These are phyloP conservation scores for Leccinum disarticulatum DNA, from an alignment of 768 basidiomycete genomes.

Conservation along the genomic window DNA sequence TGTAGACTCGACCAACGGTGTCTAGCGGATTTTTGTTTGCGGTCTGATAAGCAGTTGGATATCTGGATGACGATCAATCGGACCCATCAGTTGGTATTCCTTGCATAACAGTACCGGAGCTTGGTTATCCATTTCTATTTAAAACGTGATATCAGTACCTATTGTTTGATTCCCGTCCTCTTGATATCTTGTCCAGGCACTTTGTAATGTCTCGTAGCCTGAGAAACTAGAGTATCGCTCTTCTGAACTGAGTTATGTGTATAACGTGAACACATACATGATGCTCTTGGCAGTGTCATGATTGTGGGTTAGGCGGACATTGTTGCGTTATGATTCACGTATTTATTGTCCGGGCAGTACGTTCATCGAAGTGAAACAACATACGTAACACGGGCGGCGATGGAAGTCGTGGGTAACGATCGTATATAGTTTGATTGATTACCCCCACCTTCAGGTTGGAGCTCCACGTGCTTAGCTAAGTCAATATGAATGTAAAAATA, in stretches of 20 bases:
- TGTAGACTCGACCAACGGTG: not conserved
- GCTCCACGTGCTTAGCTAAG: not conserved
- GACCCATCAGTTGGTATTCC: conserved; percentile 2
- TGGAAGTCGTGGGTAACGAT: not conserved
- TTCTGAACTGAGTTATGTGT: too few species aligned
- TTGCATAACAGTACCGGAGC: not conserved
- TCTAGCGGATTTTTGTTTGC: conserved; percentile 1
- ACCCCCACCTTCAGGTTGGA: not conserved
- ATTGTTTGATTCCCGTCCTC: not conserved
- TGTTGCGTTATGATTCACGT: not conserved
- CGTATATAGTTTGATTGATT: not conserved
- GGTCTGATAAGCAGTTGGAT: conserved; percentile 1
- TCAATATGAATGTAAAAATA: not conserved
- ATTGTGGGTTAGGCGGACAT: not conserved
- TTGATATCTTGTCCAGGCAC: conserved; percentile 4
- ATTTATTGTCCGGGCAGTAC: not conserved
- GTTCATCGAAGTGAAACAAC: not conserved
- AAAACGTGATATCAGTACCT: not conserved
- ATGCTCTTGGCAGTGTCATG: not conserved
- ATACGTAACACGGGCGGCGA: not conserved
- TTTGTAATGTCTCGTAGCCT: conserved; percentile 3
- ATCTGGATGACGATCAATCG: not conserved
- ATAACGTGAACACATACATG: too few species aligned
- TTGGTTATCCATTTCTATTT: conserved; percentile 1
- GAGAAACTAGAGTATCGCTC: not conserved